These are phyloP conservation scores for Annulohypoxylon truncatum DNA, from an alignment of 2,329 filamentous ascomycete species.

Conservation along the genomic window DNA sequence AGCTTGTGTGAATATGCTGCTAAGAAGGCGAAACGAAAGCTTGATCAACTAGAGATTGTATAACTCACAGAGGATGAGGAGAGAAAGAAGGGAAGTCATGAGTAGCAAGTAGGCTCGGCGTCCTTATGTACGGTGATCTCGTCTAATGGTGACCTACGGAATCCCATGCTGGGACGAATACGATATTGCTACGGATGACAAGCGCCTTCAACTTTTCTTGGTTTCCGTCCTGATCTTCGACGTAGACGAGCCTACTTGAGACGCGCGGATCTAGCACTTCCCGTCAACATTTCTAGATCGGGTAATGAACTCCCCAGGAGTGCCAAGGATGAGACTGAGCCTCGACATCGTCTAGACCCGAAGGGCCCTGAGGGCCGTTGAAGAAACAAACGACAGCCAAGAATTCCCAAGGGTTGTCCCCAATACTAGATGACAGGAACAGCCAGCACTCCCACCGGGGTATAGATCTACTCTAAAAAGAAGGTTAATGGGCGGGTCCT, in stretches of 20 bases:
- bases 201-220: constrained; percentile 19
- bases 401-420: neutral
- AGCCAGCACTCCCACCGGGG: constrained; percentile 10
- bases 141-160: constrained; percentile 7
- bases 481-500: constrained; percentile 42
- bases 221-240: constrained; percentile 42
- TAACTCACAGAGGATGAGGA: constrained; percentile 44
- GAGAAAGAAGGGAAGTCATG: constrained; percentile 28
- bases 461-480: constrained; percentile 37
- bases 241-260: constrained; percentile 43
- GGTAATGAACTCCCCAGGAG: constrained; percentile 34
- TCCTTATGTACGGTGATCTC: constrained; percentile 44
- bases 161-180: constrained; percentile 14
- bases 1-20: constrained; percentile 52
- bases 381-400: constrained; percentile 33
- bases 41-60: constrained; percentile 42
- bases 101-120: constrained; percentile 24
- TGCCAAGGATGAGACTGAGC: constrained; percentile 25
- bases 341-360: constrained; percentile 23
- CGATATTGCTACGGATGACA: constrained; percentile 28
- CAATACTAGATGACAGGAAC: constrained; percentile 35
- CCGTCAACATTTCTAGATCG: constrained; percentile 31
- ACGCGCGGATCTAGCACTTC: constrained; percentile 35
- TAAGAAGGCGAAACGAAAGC: constrained; percentile 45
- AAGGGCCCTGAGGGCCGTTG: neutral